phyloP scores from a whole-genome alignment of 1,284 basidiomycete species.

The Apiotrichum veenhuisii region DNA sequence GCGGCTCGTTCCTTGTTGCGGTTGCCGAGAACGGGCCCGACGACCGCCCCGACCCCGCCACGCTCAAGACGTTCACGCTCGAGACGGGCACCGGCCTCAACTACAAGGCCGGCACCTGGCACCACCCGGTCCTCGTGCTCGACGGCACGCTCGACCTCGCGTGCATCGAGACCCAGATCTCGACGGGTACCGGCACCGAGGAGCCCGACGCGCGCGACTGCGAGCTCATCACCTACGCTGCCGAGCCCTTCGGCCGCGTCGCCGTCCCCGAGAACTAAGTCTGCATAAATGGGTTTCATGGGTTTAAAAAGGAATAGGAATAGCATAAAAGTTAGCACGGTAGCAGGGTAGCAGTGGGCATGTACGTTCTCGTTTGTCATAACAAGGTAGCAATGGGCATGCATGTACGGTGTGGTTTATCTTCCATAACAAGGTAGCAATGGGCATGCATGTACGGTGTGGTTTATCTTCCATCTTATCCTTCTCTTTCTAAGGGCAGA shows the following conservation, averaged over 20 bases:
- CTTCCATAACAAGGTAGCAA: too few relatives aligned
- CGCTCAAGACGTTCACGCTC: slow-evolving; percentile 49
- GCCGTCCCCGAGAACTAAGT: slow-evolving; percentile 25
- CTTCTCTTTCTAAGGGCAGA: too few relatives aligned
- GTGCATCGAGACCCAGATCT: slow-evolving; percentile 48
- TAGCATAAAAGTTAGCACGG: not conserved
- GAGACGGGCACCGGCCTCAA: slow-evolving; percentile 69
- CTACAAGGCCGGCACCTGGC: slow-evolving; percentile 80
- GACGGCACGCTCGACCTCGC: slow-evolving; percentile 48
- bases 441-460: too few relatives aligned
- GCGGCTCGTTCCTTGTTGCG: slow-evolving; percentile 58
- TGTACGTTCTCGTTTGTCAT: too few relatives aligned
- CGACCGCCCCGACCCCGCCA: slow-evolving; percentile 68
- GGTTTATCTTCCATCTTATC: too few relatives aligned
- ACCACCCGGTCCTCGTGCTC: slow-evolving; percentile 48
- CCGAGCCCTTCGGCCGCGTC: slow-evolving; percentile 33
- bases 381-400: too few relatives aligned
- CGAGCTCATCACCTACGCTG: slow-evolving; percentile 42
- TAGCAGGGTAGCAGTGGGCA: too few relatives aligned
- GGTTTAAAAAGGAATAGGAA: too few relatives aligned
- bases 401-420: too few relatives aligned
- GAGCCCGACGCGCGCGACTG: slow-evolving; percentile 42
- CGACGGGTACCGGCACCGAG: slow-evolving; percentile 35
- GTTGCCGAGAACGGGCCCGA: slow-evolving; percentile 73
- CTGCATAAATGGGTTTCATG: not conserved